Conservation (phyloP, 108 stramenopile genomes). For the Nannochloropsis gaditana region DNA sequence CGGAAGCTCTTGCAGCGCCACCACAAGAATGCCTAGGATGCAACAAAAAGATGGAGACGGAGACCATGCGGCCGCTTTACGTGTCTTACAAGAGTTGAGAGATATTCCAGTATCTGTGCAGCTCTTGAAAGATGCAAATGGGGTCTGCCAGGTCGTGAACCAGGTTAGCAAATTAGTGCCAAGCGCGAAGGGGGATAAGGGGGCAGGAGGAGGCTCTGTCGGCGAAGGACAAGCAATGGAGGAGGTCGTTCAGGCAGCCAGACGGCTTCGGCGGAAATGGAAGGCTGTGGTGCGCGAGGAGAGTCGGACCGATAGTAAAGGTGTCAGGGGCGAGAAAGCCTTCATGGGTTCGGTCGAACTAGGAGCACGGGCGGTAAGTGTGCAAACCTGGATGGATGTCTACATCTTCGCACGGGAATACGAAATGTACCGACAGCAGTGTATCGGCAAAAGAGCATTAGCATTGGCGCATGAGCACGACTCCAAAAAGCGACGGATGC, state of each 20-base stretch:
- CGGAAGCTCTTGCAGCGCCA: background rate
- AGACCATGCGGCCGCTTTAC: background rate
- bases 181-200: too few species aligned
- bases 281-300: background rate
- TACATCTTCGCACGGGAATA: background rate
- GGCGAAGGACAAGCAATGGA: background rate
- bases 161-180: background rate
- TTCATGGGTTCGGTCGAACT: background rate
- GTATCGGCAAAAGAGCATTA: background rate
- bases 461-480: background rate
- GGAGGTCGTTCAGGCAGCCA: background rate
- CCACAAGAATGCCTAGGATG: background rate
- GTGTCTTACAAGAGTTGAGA: background rate
- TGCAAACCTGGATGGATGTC: background rate
- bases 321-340: background rate
- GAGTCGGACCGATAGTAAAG: background rate
- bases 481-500: constrained; percentile 2
- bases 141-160: background rate
- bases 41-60: background rate
- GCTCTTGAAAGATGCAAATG: background rate
- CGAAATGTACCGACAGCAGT: background rate
- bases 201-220: background rate
- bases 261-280: background rate
- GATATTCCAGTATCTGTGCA: background rate
- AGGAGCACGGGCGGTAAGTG: background rate